Conservation (phyloP, 2,329 filamentous ascomycete genomes). For the Ramularia endophylla region DNA sequence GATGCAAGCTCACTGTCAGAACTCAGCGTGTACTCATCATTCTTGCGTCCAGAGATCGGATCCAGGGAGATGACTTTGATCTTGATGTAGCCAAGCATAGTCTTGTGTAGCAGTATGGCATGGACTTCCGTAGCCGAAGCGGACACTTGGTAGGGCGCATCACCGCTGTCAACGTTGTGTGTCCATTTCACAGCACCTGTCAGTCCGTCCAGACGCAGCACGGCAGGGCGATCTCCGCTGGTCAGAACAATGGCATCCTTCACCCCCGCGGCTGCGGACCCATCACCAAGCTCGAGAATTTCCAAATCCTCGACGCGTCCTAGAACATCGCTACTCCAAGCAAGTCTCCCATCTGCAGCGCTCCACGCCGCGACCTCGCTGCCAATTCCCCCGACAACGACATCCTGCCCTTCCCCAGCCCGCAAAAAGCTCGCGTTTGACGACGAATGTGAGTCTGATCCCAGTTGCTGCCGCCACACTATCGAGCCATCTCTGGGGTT, state of each 20-base stretch:
- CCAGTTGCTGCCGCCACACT: conserved; percentile 77
- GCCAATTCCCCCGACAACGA: conserved; percentile 67
- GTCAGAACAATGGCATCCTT: conserved; percentile 70
- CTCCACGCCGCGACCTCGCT: conserved; percentile 73
- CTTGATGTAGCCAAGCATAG: conserved; percentile 61
- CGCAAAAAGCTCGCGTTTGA: conserved; percentile 48
- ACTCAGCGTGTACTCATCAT: conserved; percentile 64
- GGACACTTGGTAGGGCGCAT: conserved; percentile 69
- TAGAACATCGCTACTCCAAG: conserved; percentile 63
- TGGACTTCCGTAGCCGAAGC: conserved; percentile 65
- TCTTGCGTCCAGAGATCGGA: conserved; percentile 62
- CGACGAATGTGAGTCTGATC: conserved; percentile 31
- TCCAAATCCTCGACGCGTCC: conserved; percentile 63
- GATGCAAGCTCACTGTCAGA: conserved; percentile 67
- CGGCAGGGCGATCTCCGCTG: conserved; percentile 50
- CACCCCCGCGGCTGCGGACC: conserved; percentile 29
- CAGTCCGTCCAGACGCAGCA: conserved; percentile 67
- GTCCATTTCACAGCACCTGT: conserved; percentile 76
- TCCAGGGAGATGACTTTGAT: conserved; percentile 72
- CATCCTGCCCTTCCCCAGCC: conserved; percentile 72
- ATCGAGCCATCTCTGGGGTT: conserved; percentile 80
- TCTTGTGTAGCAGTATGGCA: conserved; percentile 68
- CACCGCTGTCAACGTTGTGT: conserved; percentile 57
- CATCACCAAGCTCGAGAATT: conserved; percentile 64
- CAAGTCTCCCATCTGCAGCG: conserved; percentile 69